Base-by-base conservation (phyloP, 306 rosid genomes). In the Castanea crenata region DNA sequence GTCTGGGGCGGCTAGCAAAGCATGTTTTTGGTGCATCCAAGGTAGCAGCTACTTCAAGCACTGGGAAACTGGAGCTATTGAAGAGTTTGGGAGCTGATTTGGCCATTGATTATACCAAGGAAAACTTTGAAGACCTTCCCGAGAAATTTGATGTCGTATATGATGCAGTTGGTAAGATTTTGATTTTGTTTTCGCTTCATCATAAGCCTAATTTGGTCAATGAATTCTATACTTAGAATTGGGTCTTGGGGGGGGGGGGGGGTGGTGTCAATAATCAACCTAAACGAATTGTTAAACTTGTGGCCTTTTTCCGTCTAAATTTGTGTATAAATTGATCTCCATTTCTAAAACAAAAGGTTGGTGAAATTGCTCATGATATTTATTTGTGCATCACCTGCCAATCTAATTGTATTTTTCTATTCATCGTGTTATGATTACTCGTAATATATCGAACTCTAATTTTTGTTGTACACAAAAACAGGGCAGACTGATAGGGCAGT, bases 141-240 rank as follows among this genome's bases (percentile, higher is more conserved):
- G 97, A 93, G 76, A 91, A 93, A 81, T 91, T 91, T 74, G 96
- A 91, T 80, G 81, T 91, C 0, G 92, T 91, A 6, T 93, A 79
- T 27, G 93, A 93, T 52, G 20, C 94, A 75, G 88, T 91, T 69
- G 96, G 97, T 93, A 11, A 84, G 83, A 54, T 3, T 77, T 49
- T 32, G 5, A 70, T 21, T 68, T 76, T 10, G 54, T 49, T 10
- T 10, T 49, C 54, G 16, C 16, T 49, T 49, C 21, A 51, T 3
- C 14, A 25, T 15, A 21, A 51, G 54, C 54, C 14, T 49, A 49
- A 49, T 49, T 49, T 49, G 15, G 16, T 49, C 54, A 10, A 49
- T 49, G 54, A 49, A 49, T 49, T 12, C 14, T 49, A 49, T 49
- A 49, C 54, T 49, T 49, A 49, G 15, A 12, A 49, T 41, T 41